Conservation (phyloP, 148 eudicot genomes). For the Cornus suecica region DNA sequence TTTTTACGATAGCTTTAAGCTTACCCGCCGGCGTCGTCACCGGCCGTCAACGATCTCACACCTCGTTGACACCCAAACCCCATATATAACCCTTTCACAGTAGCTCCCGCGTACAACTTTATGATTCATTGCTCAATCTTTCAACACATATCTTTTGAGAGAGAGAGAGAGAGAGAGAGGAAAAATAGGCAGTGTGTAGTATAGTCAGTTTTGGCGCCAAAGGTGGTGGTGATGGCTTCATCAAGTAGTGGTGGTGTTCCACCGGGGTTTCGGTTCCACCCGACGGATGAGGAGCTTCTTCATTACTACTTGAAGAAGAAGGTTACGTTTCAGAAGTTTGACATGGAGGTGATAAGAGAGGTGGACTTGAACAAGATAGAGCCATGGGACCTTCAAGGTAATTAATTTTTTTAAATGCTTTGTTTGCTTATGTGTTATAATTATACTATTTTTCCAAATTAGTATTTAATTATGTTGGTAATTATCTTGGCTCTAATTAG, state of each 20-base stretch:
- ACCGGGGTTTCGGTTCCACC: slow-evolving; percentile 93
- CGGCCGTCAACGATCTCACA: slow-evolving; percentile 66
- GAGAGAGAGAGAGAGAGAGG: slow-evolving; percentile 4
- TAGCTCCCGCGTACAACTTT: slow-evolving; percentile 7
- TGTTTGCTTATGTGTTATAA: too few species aligned
- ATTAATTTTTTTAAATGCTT: neutral
- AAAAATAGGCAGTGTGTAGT: neutral
- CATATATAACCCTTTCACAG: slow-evolving; percentile 12
- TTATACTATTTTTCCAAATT: too few species aligned
- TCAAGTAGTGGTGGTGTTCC: slow-evolving; percentile 75
- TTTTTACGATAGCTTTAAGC: slow-evolving; percentile 46
- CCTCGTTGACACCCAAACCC: slow-evolving; percentile 14
- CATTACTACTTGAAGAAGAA: slow-evolving; percentile 95
- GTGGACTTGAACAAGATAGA: slow-evolving; percentile 92
- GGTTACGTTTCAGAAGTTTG: slow-evolving; percentile 70
- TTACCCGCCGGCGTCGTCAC: slow-evolving; percentile 75
- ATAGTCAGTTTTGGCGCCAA: neutral
- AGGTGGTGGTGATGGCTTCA: slow-evolving; percentile 23
- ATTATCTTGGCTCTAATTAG: too few species aligned
- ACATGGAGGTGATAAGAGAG: slow-evolving; percentile 91
- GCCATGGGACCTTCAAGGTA: slow-evolving; percentile 99
- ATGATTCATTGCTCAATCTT: neutral
- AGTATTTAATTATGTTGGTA: too few species aligned
- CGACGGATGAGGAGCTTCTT: slow-evolving; percentile 91
- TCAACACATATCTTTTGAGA: neutral